Evolutionary conservation across 2,329 filamentous ascomycete genomes (phyloP), one percentile per base, ranked within the genome.

Genomic region (Bretziella fagacearum): DNA sequence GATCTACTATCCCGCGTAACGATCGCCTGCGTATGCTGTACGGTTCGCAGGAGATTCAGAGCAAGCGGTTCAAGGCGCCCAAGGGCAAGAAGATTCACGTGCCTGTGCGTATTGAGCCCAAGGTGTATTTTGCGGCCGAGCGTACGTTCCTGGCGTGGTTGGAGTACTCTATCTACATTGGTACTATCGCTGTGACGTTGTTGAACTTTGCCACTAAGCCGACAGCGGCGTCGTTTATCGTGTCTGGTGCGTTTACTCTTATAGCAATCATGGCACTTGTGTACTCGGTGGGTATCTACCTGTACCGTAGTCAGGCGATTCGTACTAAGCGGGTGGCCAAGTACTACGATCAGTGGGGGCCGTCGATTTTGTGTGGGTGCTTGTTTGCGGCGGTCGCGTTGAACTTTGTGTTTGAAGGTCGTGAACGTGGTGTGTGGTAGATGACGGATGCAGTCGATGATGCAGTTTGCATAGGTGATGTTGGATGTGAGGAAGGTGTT

Each of bases 141-240:
- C 77, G 91, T 53, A 98, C 91, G 1, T 98, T 95, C 65, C 72
- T 98, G 49, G 84, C 85, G 53, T 98, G 91, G 86, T 81, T 98
- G 56, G 89, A 98, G 63, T 96, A 93, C 64, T 89, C 83, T 43
- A 93, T 96, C 58, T 87, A 95, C 59, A 79, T 98, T 46, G 85
- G 84, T 55, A 81, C 82, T 23, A 89, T 93, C 55, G 84, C 86
- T 10, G 80, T 82, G 6, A 84, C 84, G 0, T 67, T 93, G 39
- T 73, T 93, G 54, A 87, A 93, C 67, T 85, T 95, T 60, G 76
- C 83, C 55, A 62, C 62, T 8, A 71, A 73, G 53, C 68, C 73
- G 17, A 71, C 63, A 6, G 59, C 55, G 37, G 61, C 77, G 17
- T 77, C 80, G 4, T 77, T 93, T 53, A 66, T 75, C 39, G 76